Conservation (phyloP, 768 basidiomycete species). For the Cyclocybe aegerita region DNA sequence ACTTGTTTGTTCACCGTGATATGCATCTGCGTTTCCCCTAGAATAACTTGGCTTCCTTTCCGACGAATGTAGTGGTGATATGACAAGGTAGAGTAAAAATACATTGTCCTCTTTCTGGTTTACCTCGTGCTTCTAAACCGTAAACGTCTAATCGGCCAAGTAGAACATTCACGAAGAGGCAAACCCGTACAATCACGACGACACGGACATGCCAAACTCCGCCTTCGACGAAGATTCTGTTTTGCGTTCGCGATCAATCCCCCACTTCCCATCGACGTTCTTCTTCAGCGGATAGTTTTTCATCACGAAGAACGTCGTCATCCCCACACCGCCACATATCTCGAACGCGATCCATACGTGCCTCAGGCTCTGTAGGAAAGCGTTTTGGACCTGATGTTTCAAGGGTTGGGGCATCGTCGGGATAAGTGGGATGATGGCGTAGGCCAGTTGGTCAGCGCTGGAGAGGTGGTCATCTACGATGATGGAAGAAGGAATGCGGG, state of each 20-base stretch:
- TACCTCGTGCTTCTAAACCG: too few species aligned
- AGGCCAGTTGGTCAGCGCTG: slow-evolving; percentile 37
- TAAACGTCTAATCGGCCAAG: too few species aligned
- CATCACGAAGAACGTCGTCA: slow-evolving; percentile 8
- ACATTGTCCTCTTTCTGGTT: too few species aligned
- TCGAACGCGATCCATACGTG: slow-evolving; percentile 12
- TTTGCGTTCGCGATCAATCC: slow-evolving; percentile 8
- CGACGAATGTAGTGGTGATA: too few species aligned
- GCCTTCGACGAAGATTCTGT: neutral
- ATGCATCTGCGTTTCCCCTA: too few species aligned
- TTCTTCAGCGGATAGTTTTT: slow-evolving; percentile 9
- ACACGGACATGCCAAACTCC: too few species aligned
- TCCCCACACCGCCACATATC: slow-evolving; percentile 7
- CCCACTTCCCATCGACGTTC: slow-evolving; percentile 12
- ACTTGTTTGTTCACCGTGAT: too few species aligned
- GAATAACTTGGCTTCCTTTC: too few species aligned
- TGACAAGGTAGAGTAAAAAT: too few species aligned
- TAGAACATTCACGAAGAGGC: too few species aligned
- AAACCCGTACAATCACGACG: too few species aligned
- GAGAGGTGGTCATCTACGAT: slow-evolving; percentile 24
- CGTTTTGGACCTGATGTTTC: slow-evolving; percentile 1
- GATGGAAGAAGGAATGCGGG: slow-evolving; percentile 33
- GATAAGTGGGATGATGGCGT: slow-evolving; percentile 43
- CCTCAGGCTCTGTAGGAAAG: slow-evolving; percentile 8
- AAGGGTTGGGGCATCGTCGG: slow-evolving; percentile 27